Evolutionary conservation across 371 early-diverging fungal species (phyloP), one percentile per base, ranked within the genome.

Genomic region (Entomophthora muscae): DNA sequence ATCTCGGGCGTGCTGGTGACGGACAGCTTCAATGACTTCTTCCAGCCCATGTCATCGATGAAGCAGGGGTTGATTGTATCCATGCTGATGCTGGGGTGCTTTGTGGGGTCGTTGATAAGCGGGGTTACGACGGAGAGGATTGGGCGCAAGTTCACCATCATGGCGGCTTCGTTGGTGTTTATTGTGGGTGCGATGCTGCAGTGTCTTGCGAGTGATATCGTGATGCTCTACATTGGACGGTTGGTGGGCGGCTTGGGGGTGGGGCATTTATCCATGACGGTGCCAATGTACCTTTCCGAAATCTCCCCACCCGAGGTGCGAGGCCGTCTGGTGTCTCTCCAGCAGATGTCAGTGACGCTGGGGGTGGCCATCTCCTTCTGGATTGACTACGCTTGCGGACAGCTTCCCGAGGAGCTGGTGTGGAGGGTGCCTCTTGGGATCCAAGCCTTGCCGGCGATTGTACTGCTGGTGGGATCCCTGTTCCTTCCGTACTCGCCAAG

Each of bases 401-500:
- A 70, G 63, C 75, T 86, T 29, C 33, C 70, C 53, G 75, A 77
- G 28, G 64, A 78, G 61, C 75, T 75, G 21, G 70, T 80, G 59
- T 93, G 89, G 90, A 81, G 92, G 27, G 65, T 86, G n/a, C 86
- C 91, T 2, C 75, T 91, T 32, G 86, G 83, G 54, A 64, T 91
- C 54, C 94, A 95, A 70, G 68, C 85, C 22, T 77, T 80, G 32
- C 86, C 89, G 52, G 86, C 83, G 26, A 53, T 78, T 21, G 69
- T 90, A 27, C 78, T 95, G 29, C 52, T 84, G 26, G 2, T 77
- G 29, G 75, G 85, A 63, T 84, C 85, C 70, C 32, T 79, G n/a
- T 77, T 89, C 70, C 83, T 93, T 76, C 94, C 94, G n/a, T 80
- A 70, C 71, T 90, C 93, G 2, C 94, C 95, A 32, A 88, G 94